Conservation (phyloP, 164 flowering plant genomes). For the Hamamelis virginiana region DNA sequence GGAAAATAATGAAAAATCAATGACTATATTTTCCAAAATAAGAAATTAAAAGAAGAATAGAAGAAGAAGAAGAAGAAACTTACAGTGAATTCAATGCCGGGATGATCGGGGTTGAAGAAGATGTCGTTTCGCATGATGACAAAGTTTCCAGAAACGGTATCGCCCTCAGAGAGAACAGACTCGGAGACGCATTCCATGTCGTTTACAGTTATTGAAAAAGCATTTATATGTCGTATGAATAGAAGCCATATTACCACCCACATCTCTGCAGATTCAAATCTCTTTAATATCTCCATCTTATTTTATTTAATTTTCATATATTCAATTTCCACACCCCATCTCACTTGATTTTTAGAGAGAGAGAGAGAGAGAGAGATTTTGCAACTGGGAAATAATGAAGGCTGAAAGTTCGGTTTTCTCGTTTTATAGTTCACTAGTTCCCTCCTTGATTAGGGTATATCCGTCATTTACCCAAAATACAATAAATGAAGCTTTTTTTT, state of each 20-base stretch:
- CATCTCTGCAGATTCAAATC: background rate
- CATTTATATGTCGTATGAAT: background rate
- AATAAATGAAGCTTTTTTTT: too few relatives aligned
- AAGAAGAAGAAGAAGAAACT: too few relatives aligned
- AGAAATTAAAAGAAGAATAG: too few relatives aligned
- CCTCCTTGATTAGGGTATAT: too few relatives aligned
- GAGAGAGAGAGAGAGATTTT: background rate
- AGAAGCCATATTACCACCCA: background rate
- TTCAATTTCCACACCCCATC: too few relatives aligned
- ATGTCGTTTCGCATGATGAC: constrained; percentile 11
- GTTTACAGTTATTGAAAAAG: constrained; percentile 16
- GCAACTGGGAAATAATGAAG: background rate
- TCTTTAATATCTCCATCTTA: background rate
- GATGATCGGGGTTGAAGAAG: constrained; percentile 19
- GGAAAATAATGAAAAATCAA: too few relatives aligned
- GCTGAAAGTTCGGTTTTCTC: constrained; percentile 4
- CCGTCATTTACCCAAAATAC: too few relatives aligned
- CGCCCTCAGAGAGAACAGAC: constrained; percentile 13
- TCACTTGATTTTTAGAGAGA: background rate
- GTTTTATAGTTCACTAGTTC: background rate
- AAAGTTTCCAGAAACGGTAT: constrained; percentile 17
- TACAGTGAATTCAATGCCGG: constrained; percentile 23
- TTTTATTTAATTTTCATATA: too few relatives aligned
- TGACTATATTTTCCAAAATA: too few relatives aligned
- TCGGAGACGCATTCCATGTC: constrained; percentile 20